phyloP scores from a whole-genome alignment of 2,329 filamentous ascomycete species.

The Aureobasidium sp. region DNA sequence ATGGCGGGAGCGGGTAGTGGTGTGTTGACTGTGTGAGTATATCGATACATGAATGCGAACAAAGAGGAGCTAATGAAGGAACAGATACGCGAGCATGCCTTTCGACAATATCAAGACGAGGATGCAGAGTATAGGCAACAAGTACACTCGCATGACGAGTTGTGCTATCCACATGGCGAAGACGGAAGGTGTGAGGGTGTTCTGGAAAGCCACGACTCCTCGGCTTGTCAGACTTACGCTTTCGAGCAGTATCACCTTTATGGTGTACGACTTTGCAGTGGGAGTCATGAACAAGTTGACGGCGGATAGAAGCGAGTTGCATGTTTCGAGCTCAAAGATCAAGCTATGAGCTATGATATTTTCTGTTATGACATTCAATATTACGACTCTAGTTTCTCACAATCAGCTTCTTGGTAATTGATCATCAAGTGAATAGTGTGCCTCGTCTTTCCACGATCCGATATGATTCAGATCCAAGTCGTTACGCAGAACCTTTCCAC shows the following conservation, averaged over 20 bases:
- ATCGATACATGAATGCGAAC: background rate
- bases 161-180: slow-evolving; percentile 7
- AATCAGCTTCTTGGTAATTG: too few relatives aligned
- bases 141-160: slow-evolving; percentile 19
- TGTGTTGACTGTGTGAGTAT: slow-evolving; percentile 17
- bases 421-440: too few relatives aligned
- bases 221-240: slow-evolving; percentile 11
- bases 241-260: slow-evolving; percentile 12
- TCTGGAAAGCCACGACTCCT: slow-evolving; percentile 13
- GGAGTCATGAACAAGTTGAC: background rate
- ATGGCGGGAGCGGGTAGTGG: slow-evolving; percentile 16
- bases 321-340: background rate
- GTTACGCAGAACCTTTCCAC: too few relatives aligned
- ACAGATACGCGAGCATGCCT: slow-evolving; percentile 16
- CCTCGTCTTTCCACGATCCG: too few relatives aligned
- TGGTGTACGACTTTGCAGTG: slow-evolving; percentile 11
- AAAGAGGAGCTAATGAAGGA: background rate
- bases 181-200: slow-evolving; percentile 7
- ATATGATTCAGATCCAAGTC: too few relatives aligned
- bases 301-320: background rate
- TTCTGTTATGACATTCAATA: too few relatives aligned
- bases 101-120: slow-evolving; percentile 22
- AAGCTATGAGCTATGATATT: background rate
- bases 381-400: too few relatives aligned
- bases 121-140: slow-evolving; percentile 16